Evolutionary conservation across 2,329 filamentous ascomycete genomes (phyloP), one percentile per base, ranked within the genome.

Genomic region (Trichophyton benhamiae): DNA sequence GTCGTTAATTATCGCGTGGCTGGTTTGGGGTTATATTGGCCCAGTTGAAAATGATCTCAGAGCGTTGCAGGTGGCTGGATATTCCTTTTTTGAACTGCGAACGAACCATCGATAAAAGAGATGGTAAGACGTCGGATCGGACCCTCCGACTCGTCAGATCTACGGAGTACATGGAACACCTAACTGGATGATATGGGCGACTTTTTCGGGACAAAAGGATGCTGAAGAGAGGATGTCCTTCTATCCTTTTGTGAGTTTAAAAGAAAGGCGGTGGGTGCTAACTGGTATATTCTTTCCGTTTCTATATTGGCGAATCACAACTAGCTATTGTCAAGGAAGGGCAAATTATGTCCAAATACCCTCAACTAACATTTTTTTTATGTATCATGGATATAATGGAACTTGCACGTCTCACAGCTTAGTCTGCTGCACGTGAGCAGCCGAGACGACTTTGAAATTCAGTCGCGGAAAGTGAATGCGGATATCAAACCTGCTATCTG

Each of bases 391-490:
- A n/a, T n/a, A n/a, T n/a, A n/a, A 27, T 57, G 6, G 33, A 57
- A 17, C 17, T 15, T 8, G 33, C n/a, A 57, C 27, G 13, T 46
- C 38, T 58, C 17, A 58, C 33, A 58, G 36, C 1, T 58, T 58
- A 15, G 22, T 27, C 9, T 30, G 33, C 17, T 36, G 59, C 36
- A 36, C 25, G 25, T n/a, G 49, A 41, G 59, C 60, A 9, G 55
- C 62, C 9, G 60, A 48, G 33, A 62, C 65, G 60, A 70, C 67
- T 38, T 68, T 67, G 60, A 71, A 73, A 41, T 70, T 70, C 46
- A 66, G 79, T 65, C 85, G 77, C 5, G 85, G 85, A 60, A 81
- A 80, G 74, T 88, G 84, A 38, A 88, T 72, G 60, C 78, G 77
- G 20, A 87, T 72, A 20, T 73, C 72, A 52, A 68, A 70, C 9